These are phyloP conservation scores for Rhododendron simsii DNA, from an alignment of 148 eudicot genomes.

Conservation along the genomic window DNA sequence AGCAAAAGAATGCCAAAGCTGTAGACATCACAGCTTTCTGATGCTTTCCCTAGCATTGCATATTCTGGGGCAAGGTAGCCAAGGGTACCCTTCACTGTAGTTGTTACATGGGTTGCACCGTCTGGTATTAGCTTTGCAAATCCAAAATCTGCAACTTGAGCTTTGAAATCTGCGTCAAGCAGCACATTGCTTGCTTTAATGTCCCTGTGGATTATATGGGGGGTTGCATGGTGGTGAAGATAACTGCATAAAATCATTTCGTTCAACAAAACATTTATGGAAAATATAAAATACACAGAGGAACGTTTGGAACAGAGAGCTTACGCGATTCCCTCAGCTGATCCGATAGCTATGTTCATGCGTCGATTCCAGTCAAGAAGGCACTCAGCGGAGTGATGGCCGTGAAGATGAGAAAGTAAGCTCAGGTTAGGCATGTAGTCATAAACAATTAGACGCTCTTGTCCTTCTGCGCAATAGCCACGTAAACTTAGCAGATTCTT, in stretches of 20 bases:
- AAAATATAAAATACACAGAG: not conserved
- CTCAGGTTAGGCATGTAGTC: constrained; percentile 90
- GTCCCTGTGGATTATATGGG: constrained; percentile 93
- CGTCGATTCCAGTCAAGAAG: constrained; percentile 84
- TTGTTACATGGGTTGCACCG: constrained; percentile 57
- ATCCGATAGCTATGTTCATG: constrained; percentile 79
- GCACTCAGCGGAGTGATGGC: constrained; percentile 79
- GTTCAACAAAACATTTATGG: not conserved
- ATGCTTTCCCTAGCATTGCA: constrained; percentile 64
- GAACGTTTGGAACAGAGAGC: constrained; percentile 16
- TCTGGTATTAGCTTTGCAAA: constrained; percentile 62
- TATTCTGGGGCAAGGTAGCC: constrained; percentile 74
- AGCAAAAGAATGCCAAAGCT: constrained; percentile 87
- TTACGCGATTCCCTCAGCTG: constrained; percentile 90
- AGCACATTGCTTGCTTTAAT: constrained; percentile 89
- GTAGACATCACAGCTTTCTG: constrained; percentile 80
- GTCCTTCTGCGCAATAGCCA: constrained; percentile 96
- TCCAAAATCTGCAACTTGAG: constrained; percentile 62
- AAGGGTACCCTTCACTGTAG: constrained; percentile 54
- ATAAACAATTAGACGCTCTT: constrained; percentile 87
- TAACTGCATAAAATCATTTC: constrained; percentile 41
- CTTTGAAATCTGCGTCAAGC: constrained; percentile 59
- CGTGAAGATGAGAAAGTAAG: constrained; percentile 82
- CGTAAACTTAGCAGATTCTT: constrained; percentile 74
- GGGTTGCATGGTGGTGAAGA: constrained; percentile 82